These are phyloP conservation scores for Ascochyta rabiei DNA, from an alignment of 2,329 filamentous ascomycete species.

Conservation along the genomic window DNA sequence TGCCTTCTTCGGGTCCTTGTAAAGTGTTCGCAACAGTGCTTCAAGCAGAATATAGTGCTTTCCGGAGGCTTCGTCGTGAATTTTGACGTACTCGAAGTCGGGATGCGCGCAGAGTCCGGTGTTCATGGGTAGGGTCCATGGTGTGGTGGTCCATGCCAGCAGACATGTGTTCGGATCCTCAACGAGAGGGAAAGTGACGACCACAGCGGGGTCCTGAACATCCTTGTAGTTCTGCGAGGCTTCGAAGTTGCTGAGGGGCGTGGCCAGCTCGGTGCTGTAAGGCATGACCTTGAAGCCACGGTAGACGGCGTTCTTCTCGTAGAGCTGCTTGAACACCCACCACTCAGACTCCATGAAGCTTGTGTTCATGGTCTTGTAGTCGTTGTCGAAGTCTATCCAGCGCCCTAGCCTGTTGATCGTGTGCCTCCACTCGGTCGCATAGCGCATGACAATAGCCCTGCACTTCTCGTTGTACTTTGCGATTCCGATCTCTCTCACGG, in stretches of 20 bases:
- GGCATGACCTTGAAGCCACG: slow-evolving; percentile 93
- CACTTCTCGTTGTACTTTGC: slow-evolving; percentile 92
- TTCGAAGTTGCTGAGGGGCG: slow-evolving; percentile 91
- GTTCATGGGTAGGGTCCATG: slow-evolving; percentile 85
- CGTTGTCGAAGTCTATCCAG: slow-evolving; percentile 98
- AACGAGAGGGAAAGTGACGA: slow-evolving; percentile 84
- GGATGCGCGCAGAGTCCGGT: slow-evolving; percentile 78
- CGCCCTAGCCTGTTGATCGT: slow-evolving; percentile 88
- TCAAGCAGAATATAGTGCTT: slow-evolving; percentile 88
- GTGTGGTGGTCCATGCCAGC: slow-evolving; percentile 89
- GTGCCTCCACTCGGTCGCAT: slow-evolving; percentile 81
- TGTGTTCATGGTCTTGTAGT: slow-evolving; percentile 98
- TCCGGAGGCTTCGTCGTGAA: slow-evolving; percentile 79
- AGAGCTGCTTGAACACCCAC: slow-evolving; percentile 96
- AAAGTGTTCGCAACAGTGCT: slow-evolving; percentile 78
- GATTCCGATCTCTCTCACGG: slow-evolving; percentile 84
- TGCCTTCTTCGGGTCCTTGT: slow-evolving; percentile 95
- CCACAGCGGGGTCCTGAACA: slow-evolving; percentile 86
- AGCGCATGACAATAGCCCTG: slow-evolving; percentile 91
- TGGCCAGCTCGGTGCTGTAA: slow-evolving; percentile 89
- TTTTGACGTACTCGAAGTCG: slow-evolving; percentile 86
- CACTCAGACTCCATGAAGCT: slow-evolving; percentile 94
- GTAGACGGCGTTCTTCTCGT: slow-evolving; percentile 88
- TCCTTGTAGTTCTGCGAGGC: slow-evolving; percentile 95
- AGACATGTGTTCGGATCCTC: slow-evolving; percentile 76